A percentile compares a stretch with the other conserved stretches of the same genome.
Conservation (phyloP, 768 basidiomycete species). For the Russula brevipes region DNA sequence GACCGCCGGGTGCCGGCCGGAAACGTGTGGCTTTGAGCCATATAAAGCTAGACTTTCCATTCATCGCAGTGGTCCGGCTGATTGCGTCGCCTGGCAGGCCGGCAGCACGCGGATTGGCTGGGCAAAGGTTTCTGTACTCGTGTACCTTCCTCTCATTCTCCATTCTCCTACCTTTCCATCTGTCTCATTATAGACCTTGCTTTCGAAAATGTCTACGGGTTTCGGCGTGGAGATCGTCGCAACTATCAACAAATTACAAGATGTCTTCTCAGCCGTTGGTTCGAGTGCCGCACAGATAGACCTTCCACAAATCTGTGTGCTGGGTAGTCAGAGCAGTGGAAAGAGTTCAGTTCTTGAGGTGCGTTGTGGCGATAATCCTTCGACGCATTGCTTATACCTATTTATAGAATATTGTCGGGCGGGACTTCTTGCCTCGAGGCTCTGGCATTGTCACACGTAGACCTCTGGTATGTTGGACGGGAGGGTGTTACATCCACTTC, state of each 20-base stretch:
- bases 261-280: constrained; percentile 83
- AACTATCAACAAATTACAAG: constrained; percentile 85
- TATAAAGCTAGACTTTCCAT: constrained; percentile 2
- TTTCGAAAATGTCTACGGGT: constrained; percentile 43
- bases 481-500: constrained; percentile 4
- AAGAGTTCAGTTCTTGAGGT: constrained; percentile 94
- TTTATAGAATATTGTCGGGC: constrained; percentile 88
- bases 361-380: constrained; percentile 24
- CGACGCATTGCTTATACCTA: not conserved
- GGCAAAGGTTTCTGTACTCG: not conserved
- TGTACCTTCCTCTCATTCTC: not conserved
- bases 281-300: constrained; percentile 75
- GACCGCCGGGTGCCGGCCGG: not conserved
- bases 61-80: not conserved
- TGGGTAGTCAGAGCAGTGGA: constrained; percentile 88
- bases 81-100: too few relatives aligned
- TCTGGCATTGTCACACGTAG: constrained; percentile 97
- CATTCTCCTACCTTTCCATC: not conserved
- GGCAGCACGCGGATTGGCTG: not conserved
- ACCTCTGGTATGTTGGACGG: constrained; percentile 63
- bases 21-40: not conserved
- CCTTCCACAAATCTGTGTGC: constrained; percentile 87
- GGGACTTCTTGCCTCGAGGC: constrained; percentile 98
- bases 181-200: constrained; percentile 9
- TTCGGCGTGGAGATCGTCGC: constrained; percentile 79